Conservation (phyloP, 2,329 filamentous ascomycete species). For the Coniochaeta ligniaria region DNA sequence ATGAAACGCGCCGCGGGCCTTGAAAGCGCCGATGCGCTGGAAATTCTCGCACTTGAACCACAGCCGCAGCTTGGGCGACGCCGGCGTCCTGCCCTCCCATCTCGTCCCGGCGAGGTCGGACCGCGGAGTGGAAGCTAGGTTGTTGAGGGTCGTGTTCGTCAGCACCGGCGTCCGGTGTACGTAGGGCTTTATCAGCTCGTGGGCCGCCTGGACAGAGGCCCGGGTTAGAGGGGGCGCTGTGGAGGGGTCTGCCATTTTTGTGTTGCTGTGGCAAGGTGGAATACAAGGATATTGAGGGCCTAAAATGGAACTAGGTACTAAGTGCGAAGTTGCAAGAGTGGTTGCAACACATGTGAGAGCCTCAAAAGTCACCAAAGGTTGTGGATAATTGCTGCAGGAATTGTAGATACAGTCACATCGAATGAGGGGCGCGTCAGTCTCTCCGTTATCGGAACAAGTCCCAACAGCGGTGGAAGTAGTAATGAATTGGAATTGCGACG, state of each 20-base stretch:
- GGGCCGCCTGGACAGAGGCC: constrained; percentile 63
- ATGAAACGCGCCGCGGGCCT: constrained; percentile 85
- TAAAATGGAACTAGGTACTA: neutral
- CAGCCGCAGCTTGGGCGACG: constrained; percentile 60
- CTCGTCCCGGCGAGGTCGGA: constrained; percentile 44
- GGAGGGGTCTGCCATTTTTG: constrained; percentile 43
- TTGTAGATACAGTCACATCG: neutral
- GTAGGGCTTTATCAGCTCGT: constrained; percentile 63
- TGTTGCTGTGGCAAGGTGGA: neutral
- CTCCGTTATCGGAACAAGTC: neutral
- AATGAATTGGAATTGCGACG: constrained; percentile 2
- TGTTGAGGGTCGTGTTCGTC: constrained; percentile 68
- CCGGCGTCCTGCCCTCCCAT: constrained; percentile 45
- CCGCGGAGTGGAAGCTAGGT: constrained; percentile 67
- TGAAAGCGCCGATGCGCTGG: constrained; percentile 88
- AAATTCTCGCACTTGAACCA: constrained; percentile 97
- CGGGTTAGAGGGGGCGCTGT: constrained; percentile 62
- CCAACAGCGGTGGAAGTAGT: neutral
- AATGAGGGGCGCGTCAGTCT: neutral
- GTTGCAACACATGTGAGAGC: neutral
- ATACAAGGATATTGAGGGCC: neutral
- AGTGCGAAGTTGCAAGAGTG: neutral
- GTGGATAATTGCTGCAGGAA: neutral
- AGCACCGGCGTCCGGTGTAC: constrained; percentile 80
- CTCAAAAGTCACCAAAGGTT: neutral